These are phyloP conservation scores for Saccharum hybrid DNA, from an alignment of 202 grass and related monocot genomes.

Conservation along the genomic window DNA sequence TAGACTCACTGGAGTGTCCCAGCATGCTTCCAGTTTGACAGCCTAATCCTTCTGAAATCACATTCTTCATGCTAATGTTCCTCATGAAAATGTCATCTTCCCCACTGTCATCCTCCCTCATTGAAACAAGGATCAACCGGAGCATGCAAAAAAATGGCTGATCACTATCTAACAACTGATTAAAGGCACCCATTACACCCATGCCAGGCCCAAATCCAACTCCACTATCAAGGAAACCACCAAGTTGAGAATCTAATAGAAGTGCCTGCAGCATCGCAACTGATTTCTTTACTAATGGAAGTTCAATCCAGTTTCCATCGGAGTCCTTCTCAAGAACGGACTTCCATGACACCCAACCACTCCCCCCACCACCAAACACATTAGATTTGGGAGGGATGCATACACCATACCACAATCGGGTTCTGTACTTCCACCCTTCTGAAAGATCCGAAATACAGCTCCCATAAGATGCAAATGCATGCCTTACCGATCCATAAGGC, in stretches of 20 bases:
- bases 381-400: constrained; percentile 78
- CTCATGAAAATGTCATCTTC: constrained; percentile 73
- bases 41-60: constrained; percentile 65
- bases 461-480: constrained; percentile 97
- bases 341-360: constrained; percentile 77
- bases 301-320: constrained; percentile 86
- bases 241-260: constrained; percentile 95
- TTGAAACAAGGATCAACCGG: constrained; percentile 86
- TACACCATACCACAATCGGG: constrained; percentile 94
- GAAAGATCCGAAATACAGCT: constrained; percentile 82
- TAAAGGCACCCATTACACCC: constrained; percentile 85
- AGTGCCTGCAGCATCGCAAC: constrained; percentile 90
- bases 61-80: constrained; percentile 66
- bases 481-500: constrained; percentile 94
- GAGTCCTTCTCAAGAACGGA: constrained; percentile 79
- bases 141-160: constrained; percentile 99
- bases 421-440: constrained; percentile 97
- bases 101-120: constrained; percentile 95
- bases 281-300: constrained; percentile 94
- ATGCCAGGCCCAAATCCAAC: constrained; percentile 93
- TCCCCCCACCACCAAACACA: constrained; percentile 85
- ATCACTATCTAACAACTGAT: constrained; percentile 96
- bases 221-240: constrained; percentile 78
- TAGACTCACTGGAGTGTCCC: constrained; percentile 49
- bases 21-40: constrained; percentile 60